Percentiles rank a stretch among this genome's conserved stretches.
These are phyloP conservation scores for Syzygium jambos DNA, from an alignment of 345 rosid species.

Conservation along the genomic window DNA sequence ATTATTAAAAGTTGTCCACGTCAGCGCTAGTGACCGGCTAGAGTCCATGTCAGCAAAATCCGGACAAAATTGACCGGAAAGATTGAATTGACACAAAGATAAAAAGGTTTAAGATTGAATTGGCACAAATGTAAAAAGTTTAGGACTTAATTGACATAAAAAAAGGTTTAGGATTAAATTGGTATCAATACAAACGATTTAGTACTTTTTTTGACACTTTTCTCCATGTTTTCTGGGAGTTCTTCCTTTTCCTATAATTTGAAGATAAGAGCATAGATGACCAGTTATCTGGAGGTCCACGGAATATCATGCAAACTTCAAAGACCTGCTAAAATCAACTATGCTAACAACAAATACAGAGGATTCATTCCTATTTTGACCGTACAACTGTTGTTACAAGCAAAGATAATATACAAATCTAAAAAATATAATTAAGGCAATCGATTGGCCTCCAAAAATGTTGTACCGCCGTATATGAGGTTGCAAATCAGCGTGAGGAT, in stretches of 20 bases:
- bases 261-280: neutral
- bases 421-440: neutral
- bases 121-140: too few species aligned
- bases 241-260: neutral
- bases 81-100: too few species aligned
- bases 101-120: too few species aligned
- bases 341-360: neutral
- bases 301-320: neutral
- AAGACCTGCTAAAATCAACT: neutral
- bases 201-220: too few species aligned
- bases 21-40: too few species aligned
- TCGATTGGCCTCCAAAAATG: neutral
- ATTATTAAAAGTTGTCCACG: too few species aligned
- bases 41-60: too few species aligned
- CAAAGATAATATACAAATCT: neutral
- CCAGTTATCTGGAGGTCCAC: neutral
- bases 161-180: too few species aligned
- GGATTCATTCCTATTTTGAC: neutral
- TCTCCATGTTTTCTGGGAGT: neutral
- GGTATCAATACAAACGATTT: rapidly evolving
- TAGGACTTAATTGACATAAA: too few species aligned
- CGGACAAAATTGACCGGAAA: too few species aligned
- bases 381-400: neutral
- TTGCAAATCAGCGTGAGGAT: neutral
- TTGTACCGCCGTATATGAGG: neutral